phyloP scores from a whole-genome alignment of 331 rosid genomes.

The Arachis monticola region DNA sequence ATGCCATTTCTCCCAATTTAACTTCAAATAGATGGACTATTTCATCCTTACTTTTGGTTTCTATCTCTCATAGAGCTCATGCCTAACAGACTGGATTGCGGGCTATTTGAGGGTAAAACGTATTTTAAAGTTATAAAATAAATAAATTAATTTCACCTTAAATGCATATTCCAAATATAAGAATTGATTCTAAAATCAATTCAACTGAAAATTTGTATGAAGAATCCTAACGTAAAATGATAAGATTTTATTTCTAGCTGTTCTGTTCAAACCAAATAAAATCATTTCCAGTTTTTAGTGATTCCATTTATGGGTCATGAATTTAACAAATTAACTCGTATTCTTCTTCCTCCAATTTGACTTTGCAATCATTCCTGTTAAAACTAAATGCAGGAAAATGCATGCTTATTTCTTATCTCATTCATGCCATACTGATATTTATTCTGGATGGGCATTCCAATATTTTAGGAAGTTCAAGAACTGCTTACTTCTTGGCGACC shows the following conservation, averaged over 20 bases:
- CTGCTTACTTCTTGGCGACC: conserved; percentile 83
- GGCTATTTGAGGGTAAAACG: neutral
- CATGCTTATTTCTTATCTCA: neutral
- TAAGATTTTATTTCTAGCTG: neutral
- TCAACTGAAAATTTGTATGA: too few relatives aligned
- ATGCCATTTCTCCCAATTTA: neutral
- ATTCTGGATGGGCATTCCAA: conserved; percentile 33
- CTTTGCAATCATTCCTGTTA: neutral
- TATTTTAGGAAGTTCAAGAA: conserved; percentile 88
- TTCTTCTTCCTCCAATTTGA: conserved; percentile 24
- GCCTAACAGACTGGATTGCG: neutral
- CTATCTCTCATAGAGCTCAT: neutral
- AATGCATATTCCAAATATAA: neutral
- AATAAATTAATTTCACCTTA: neutral
- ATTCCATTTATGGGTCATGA: conserved; percentile 11
- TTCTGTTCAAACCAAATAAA: neutral
- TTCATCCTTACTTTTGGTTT: neutral
- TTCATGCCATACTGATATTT: conserved; percentile 5
- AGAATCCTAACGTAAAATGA: neutral
- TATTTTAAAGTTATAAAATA: neutral
- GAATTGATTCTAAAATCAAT: neutral
- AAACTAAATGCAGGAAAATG: conserved; percentile 11
- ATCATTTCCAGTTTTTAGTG: neutral
- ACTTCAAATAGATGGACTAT: neutral
- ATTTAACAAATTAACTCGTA: conserved; percentile 12